Conservation (phyloP, 2,329 filamentous ascomycete genomes). For the Rhynchosporium graminicola region DNA sequence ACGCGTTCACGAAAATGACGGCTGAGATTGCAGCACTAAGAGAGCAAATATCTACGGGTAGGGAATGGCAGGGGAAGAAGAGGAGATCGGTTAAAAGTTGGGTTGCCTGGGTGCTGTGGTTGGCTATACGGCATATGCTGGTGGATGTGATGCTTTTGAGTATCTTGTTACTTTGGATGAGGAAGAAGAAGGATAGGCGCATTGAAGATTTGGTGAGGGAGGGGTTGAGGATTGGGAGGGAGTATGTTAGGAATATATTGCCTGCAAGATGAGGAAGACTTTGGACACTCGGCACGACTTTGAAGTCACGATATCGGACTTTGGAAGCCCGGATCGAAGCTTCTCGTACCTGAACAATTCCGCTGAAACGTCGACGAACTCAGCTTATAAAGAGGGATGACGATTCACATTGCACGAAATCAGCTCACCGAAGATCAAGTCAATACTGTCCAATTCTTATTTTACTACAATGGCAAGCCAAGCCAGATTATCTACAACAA, state of each 20-base stretch:
- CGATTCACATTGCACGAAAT: background rate
- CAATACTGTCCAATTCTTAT: background rate
- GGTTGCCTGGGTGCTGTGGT: constrained; percentile 70
- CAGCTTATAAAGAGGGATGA: background rate
- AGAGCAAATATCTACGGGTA: constrained; percentile 81
- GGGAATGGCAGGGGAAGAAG: constrained; percentile 68
- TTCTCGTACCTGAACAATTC: background rate
- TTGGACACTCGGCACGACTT: background rate
- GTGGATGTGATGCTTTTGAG: constrained; percentile 68
- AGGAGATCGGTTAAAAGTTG: constrained; percentile 67
- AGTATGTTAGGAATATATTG: constrained; percentile 60
- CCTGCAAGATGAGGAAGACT: constrained; percentile 46
- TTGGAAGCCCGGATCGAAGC: background rate
- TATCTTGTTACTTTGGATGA: constrained; percentile 70
- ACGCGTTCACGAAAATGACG: constrained; percentile 83
- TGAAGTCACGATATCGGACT: background rate
- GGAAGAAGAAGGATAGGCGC: constrained; percentile 67
- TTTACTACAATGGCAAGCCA: no score
- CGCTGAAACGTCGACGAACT: background rate
- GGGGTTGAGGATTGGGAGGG: constrained; percentile 56
- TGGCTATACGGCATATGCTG: constrained; percentile 69
- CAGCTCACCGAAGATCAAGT: background rate
- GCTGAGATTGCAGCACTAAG: constrained; percentile 89
- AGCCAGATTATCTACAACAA: background rate
- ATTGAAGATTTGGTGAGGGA: constrained; percentile 74